Evolutionary conservation across 2,329 filamentous ascomycete genomes (phyloP), one percentile per base, ranked within the genome.

Genomic region (Hypocreales sp.): DNA sequence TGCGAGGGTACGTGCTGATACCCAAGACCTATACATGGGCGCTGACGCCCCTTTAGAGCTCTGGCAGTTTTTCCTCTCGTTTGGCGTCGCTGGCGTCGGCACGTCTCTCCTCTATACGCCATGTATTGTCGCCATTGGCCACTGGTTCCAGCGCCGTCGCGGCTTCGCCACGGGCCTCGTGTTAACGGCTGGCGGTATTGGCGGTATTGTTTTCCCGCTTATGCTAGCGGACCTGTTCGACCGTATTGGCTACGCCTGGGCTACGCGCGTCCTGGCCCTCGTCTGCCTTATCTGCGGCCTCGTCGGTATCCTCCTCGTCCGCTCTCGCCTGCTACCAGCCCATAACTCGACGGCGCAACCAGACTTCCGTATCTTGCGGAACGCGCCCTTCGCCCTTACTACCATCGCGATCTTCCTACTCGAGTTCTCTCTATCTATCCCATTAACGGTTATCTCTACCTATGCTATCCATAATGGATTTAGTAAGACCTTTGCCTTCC

Each of bases 71-170:
- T 70, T 93, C 50, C 57, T 93, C 16, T 65, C 72, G 7, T 86
- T 87, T 40, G 80, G 82, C 7, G 46, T 92, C 4, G 72, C 71
- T 29, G 86, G 86, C 19, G 40, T 81, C 4, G 79, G 77, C 7
- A 75, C 73, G 2, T 82, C 80, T 1, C 62, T 92, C 19, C 68
- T 93, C 34, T 92, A 90, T 51, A 93, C 83, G 0, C 83, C 84
- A 0, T 75, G 79, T 23, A 67, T 93, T 35, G 72, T 79, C 2
- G 72, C 79, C 3, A 66, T 92, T 6, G 79, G 80, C 1, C 84
- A 93, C 48, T 93, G 72, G 59, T 94, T 94, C 61, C 65, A 72
- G 17, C 55, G 56, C 5, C 72, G 73, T 27, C 72, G 86, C 13
- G 86, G 79, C 6, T 64, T 82, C 31, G 83, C 84, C 3, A 92